Percentiles rank a stretch among this genome's conserved stretches.
These are phyloP conservation scores for Dysphania ambrosioides DNA, from an alignment of 148 eudicot species.

Conservation along the genomic window DNA sequence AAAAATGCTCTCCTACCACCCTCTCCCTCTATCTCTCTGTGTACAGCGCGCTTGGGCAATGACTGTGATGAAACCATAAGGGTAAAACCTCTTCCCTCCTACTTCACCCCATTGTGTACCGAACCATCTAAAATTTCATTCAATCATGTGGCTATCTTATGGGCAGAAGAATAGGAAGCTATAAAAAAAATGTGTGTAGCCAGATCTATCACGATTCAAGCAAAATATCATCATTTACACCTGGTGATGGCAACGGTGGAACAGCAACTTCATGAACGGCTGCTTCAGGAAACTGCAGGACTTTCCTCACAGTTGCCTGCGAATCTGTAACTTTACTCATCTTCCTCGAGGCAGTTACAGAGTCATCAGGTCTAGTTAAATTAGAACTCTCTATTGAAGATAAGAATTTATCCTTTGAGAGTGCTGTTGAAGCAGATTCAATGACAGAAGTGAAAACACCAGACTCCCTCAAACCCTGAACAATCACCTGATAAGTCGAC, in stretches of 20 bases:
- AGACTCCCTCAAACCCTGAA: slow-evolving; percentile 77
- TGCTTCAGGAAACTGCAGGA: slow-evolving; percentile 31
- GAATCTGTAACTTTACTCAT: slow-evolving; percentile 35
- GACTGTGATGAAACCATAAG: slow-evolving; percentile 51
- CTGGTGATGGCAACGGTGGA: slow-evolving; percentile 79
- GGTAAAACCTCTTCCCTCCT: slow-evolving; percentile 9
- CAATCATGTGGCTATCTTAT: slow-evolving; percentile 3
- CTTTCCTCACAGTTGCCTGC: slow-evolving; percentile 53
- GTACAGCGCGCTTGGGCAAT: slow-evolving; percentile 59
- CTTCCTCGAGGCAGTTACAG: slow-evolving; percentile 46
- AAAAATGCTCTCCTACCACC: slow-evolving; percentile 16
- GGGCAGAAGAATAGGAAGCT: slow-evolving; percentile 18
- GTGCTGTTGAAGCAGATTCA: slow-evolving; percentile 49
- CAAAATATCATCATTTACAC: slow-evolving; percentile 29
- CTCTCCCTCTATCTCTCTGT: slow-evolving; percentile 23
- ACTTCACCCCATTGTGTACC: not conserved
- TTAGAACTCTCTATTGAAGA: slow-evolving; percentile 55
- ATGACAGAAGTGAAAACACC: slow-evolving; percentile 63
- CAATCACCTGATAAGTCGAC: slow-evolving; percentile 47
- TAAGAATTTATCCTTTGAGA: slow-evolving; percentile 48
- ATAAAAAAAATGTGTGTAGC: not conserved
- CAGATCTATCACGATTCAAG: slow-evolving; percentile 31
- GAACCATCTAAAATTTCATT: not conserved
- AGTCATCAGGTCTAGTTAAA: slow-evolving; percentile 33
- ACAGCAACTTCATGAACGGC: slow-evolving; percentile 50